Evolutionary conservation across 2,329 filamentous ascomycete genomes (phyloP), one percentile per base, ranked within the genome.

Genomic region (Fusarium sp.): DNA sequence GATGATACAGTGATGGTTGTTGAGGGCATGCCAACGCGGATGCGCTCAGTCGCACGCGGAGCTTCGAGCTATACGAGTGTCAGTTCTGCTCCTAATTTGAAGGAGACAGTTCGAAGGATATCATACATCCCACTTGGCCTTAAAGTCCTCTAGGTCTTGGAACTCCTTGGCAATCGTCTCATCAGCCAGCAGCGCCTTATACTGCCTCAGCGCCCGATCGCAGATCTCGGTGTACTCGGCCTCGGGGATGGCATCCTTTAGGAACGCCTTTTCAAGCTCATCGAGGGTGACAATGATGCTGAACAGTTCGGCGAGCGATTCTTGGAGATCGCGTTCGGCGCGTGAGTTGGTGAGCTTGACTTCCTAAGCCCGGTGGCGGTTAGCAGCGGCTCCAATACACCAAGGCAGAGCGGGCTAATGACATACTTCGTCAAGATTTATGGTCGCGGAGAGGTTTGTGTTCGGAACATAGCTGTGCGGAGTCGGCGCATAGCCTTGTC

Each of bases 261-360:
- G 89, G 78, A 97, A 99, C 1, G 95, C 97, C 80, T 97, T 97
- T 77, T 99, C 96, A 2, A 99, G 88, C 70, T 97, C 94, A 78
- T 99, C 96, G 4, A 99, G 86, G 0, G 96, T 98, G 66, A 98
- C 89, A 39, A 99, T 95, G 72, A 99, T 98, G 82, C 95, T 97
- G 82, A 98, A 99, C 27, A 99, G 91, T 82, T 99, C 96, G 59
- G 95, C 96, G 13, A 99, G 89, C 2, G 96, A 98, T 78, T 98
- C 96, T 80, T 98, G 94, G 1, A 98, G 86, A 78, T 99, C 95
- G 66, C 95, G 91, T 82, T 98, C 95, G 41, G 93, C 92, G 73
- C 93, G 91, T 23, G 92, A 97, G 40, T 93, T 91, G 52, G 94
- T 90, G 65, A 99, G 88, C 82, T 97, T 97, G 74, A 98, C 94